Conservation (phyloP, 805 yeast genomes). For the Ogataea pignaliae region DNA sequence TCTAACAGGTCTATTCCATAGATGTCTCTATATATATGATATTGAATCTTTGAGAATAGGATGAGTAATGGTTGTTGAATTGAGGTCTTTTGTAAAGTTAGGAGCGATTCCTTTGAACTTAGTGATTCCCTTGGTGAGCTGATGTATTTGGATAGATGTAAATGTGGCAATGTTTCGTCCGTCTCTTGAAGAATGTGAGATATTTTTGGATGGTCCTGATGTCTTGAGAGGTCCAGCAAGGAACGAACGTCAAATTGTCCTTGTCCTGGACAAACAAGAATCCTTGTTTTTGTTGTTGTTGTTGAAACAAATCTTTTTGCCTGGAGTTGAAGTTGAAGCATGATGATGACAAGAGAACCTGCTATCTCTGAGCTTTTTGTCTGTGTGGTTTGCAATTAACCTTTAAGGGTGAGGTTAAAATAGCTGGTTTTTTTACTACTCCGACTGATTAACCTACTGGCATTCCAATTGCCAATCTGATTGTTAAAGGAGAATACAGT, state of each 20-base stretch:
- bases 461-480: no score
- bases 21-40: slow-evolving; percentile 11
- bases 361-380: no score
- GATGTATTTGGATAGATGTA: slow-evolving; percentile 17
- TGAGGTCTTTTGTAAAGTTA: slow-evolving; percentile 21
- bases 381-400: no score
- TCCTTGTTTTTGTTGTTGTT: background rate
- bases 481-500: no score
- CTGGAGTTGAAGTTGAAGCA: no score
- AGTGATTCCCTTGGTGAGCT: slow-evolving; percentile 8
- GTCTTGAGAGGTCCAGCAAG: slow-evolving; percentile 7
- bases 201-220: slow-evolving; percentile 8
- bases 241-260: slow-evolving; percentile 21
- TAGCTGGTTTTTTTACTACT: no score
- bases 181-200: slow-evolving; percentile 11
- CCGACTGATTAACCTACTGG: no score
- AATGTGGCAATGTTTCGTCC: slow-evolving; percentile 18
- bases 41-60: slow-evolving; percentile 22
- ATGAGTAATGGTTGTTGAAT: slow-evolving; percentile 32
- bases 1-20: slow-evolving; percentile 20
- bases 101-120: background rate
- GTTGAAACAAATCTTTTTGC: no score
- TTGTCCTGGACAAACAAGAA: slow-evolving; percentile 13
- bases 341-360: no score
- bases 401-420: no score